Percentiles rank a stretch among this genome's conserved stretches.
These are phyloP conservation scores for Beta macrorhiza DNA, from an alignment of 179 eudicot species.

Conservation along the genomic window DNA sequence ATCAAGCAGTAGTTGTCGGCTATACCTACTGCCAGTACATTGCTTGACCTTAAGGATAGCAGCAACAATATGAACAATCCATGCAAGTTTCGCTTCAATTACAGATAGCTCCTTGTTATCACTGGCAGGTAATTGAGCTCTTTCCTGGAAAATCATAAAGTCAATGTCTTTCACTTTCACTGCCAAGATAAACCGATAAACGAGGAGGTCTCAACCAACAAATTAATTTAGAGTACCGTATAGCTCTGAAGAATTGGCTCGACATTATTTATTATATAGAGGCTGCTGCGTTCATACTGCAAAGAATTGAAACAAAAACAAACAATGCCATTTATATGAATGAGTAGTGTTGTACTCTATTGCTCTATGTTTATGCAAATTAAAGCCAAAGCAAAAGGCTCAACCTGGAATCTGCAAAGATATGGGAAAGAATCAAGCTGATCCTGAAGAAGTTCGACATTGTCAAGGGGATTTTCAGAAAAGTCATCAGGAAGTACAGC, in stretches of 20 bases:
- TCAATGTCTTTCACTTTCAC: slow-evolving; percentile 6
- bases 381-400: slow-evolving; percentile 9
- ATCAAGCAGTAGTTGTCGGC: slow-evolving; percentile 2
- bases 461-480: slow-evolving; percentile 92
- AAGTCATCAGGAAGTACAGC: slow-evolving; percentile 72
- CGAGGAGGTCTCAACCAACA: slow-evolving; percentile 10
- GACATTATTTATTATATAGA: slow-evolving; percentile 51
- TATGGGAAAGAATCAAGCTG: slow-evolving; percentile 88
- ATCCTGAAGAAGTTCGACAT: slow-evolving; percentile 93
- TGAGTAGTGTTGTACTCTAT: not conserved
- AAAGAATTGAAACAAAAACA: slow-evolving; percentile 15
- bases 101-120: slow-evolving; percentile 63
- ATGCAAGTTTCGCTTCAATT: slow-evolving; percentile 87
- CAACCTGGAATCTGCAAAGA: slow-evolving; percentile 92
- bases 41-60: slow-evolving; percentile 78
- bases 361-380: not conserved
- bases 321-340: not conserved
- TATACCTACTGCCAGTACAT: slow-evolving; percentile 67
- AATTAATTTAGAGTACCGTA: slow-evolving; percentile 44
- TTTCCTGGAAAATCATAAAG: slow-evolving; percentile 46
- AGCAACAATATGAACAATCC: slow-evolving; percentile 94
- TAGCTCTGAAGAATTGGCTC: slow-evolving; percentile 75
- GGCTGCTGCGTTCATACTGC: slow-evolving; percentile 78
- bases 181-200: slow-evolving; percentile 2
- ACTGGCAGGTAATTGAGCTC: slow-evolving; percentile 50